phyloP scores from a whole-genome alignment of 192 early-diverging fungal species.

The Geranomyces michiganensis region DNA sequence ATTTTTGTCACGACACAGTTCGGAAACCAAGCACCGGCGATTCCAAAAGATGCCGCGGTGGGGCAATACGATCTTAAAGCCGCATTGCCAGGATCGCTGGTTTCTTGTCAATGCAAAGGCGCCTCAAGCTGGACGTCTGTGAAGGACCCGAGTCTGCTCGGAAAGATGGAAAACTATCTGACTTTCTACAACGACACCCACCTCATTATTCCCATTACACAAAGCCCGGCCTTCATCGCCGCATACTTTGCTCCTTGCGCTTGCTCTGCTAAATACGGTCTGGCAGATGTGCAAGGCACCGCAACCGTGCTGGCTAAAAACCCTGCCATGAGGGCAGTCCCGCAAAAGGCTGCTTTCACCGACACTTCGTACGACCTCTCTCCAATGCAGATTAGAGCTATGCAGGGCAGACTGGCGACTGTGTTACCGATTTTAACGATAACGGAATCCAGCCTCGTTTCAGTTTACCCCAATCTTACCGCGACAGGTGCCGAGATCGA shows the following conservation, averaged over 20 bases:
- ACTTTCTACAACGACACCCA: slow-evolving; percentile 5
- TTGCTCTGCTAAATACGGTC: not conserved
- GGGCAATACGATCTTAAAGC: not conserved
- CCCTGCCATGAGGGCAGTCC: not conserved
- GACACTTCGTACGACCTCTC: not conserved
- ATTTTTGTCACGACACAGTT: slow-evolving; percentile 1
- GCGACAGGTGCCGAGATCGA: not conserved
- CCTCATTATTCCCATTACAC: not conserved
- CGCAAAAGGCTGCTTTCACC: not conserved
- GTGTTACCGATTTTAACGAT: not conserved
- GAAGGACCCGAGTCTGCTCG: not conserved
- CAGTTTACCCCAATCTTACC: slow-evolving; percentile 1
- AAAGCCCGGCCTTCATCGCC: not conserved
- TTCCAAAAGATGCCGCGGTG: not conserved
- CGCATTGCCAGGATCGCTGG: not conserved
- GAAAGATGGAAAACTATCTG: not conserved
- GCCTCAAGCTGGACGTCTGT: slow-evolving; percentile 9
- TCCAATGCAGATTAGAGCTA: not conserved
- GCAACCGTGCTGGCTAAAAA: not conserved
- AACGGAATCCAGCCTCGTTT: slow-evolving; percentile 1
- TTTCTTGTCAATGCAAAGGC: not conserved
- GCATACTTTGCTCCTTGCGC: slow-evolving; percentile 2
- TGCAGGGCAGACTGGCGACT: slow-evolving; percentile 7
- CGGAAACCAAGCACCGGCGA: not conserved
- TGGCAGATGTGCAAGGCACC: not conserved